Evolutionary conservation across 768 basidiomycete species (phyloP), one percentile per base, ranked within the genome.

Genomic region (Rhodotorula babjevae): DNA sequence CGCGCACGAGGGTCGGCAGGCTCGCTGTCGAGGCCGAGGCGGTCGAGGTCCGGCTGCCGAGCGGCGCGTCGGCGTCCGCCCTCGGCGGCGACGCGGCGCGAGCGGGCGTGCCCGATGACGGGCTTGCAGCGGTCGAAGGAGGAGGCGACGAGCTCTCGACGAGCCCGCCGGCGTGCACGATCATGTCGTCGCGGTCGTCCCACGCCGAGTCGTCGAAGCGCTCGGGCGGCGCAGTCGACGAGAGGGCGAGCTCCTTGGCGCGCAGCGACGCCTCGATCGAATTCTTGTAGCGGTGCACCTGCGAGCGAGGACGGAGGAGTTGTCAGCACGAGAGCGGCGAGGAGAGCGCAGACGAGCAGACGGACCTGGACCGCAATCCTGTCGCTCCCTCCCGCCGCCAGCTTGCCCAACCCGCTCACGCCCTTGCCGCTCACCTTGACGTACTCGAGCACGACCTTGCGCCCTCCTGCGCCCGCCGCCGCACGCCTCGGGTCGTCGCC

Each of bases 281-380:
- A 74, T 93, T 90, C 72, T 88, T 87, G 78, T 94, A 94, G 66
- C 91, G 84, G n/a, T 90, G 88, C 21, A 93, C 81, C 29, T 89
- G 90, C 6, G n/a, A n/a, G n/a, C n/a, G n/a, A 12, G 6, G 44
- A 84, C 87, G 90, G 89, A 91, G 15, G 79, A 36, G 33, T 9
- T 87, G 81, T 84, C 83, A 49, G 83, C 82, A 80, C 76, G 61
- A 29, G 23, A 52, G 3, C 6, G 36, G 9, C 16, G 19, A 23
- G 9, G 56, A 36, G 6, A 57, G 33, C 2, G 29, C 77, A 70
- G 7, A 68, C 53, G 40, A 66, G 69, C 29, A 61, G 59, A 31
- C 49, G 25, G 14, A 74, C 72, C 65, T 67, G 56, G 0, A 74
- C 46, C 10, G 68, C 68, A n/a, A 74, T 64, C 57, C 60, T 56